Evolutionary conservation across 805 yeast species (phyloP).

Genomic region (Starmerella potacharoeniae): DNA sequence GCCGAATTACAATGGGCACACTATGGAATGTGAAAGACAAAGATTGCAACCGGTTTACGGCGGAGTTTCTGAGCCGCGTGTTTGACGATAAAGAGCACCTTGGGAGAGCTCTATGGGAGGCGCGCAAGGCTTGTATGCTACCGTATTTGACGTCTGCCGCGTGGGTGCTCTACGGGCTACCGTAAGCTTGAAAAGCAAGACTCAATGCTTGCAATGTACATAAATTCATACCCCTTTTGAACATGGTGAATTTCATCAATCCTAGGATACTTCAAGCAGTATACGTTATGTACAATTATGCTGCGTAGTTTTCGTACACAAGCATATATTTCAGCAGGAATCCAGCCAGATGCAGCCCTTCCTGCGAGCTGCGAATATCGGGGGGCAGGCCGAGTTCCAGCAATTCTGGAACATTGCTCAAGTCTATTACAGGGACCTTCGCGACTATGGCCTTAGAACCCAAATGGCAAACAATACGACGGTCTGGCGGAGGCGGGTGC

Average conservation of each 20-base stretch:
- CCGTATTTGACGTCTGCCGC: conserved; percentile 82
- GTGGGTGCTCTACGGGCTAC: conserved; percentile 83
- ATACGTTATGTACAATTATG: background rate
- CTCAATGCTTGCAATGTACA: no score
- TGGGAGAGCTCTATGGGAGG: conserved; percentile 42
- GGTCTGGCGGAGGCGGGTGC: background rate
- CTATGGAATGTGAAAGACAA: conserved; percentile 97
- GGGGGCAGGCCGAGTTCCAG: conserved; percentile 6
- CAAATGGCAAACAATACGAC: background rate
- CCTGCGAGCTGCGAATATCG: background rate
- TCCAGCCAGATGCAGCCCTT: conserved; percentile 15
- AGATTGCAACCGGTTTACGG: conserved; percentile 74
- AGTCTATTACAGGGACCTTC: background rate
- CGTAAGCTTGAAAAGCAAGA: conserved; percentile 27
- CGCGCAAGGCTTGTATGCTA: conserved; percentile 60
- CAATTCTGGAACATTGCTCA: background rate
- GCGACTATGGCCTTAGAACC: background rate
- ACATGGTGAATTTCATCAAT: no score
- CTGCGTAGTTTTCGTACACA: background rate
- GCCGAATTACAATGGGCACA: conserved; percentile 73
- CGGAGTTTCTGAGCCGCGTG: conserved; percentile 38
- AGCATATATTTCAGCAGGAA: conserved; percentile 9
- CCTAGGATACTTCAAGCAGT: no score
- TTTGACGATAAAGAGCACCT: conserved; percentile 21
- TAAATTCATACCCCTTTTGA: no score